Evolutionary conservation across 1,139 yeast species (phyloP), one percentile per base, ranked within the genome.

Genomic region (Taphrina confusa): DNA sequence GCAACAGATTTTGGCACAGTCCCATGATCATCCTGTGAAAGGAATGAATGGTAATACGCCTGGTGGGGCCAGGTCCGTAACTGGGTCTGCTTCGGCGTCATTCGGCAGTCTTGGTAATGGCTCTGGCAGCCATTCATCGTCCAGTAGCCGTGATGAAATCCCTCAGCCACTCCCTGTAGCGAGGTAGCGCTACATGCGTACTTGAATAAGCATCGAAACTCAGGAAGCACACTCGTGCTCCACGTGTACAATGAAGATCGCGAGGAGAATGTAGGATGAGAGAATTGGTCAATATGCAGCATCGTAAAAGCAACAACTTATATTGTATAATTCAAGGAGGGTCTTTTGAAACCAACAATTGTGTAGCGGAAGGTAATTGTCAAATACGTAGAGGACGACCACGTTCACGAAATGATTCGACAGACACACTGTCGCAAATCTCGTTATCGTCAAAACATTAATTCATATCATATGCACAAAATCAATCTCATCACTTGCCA

Each of bases 61-160:
- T 9, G 51, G 44, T 12, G 47, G 57, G 14, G 45, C 49, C 27
- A 37, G 60, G 20, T 27, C 40, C 30, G 60, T 56, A 18, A 56
- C 60, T 31, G 60, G 60, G 1, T 45, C 54, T 23, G 60, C 60
- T 12, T 45, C 54, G 28, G 60, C 60, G 22, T 45, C 54, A 11
- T 46, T 46, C 30, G 60, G 60, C 16, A 56, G 60, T 30, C 39
- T 46, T 3, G 60, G 60, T 5, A 56, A 56, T 39, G 60, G 54
- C 12, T 46, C 54, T 5, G 54, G 54, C 23, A 54, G 58, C 25
- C 58, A 54, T 28, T 54, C 58, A 12, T 54, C 58, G 6, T 42
- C 51, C 8, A 54, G 58, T 40, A 54, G 58, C 28, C 42, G 49
- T 8, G 58, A 54, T 25, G 52, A 47, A 16, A 31, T 47, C n/a